These are phyloP conservation scores for Penicillium sp. DNA, from an alignment of 2,329 filamentous ascomycete species.

Conservation along the genomic window DNA sequence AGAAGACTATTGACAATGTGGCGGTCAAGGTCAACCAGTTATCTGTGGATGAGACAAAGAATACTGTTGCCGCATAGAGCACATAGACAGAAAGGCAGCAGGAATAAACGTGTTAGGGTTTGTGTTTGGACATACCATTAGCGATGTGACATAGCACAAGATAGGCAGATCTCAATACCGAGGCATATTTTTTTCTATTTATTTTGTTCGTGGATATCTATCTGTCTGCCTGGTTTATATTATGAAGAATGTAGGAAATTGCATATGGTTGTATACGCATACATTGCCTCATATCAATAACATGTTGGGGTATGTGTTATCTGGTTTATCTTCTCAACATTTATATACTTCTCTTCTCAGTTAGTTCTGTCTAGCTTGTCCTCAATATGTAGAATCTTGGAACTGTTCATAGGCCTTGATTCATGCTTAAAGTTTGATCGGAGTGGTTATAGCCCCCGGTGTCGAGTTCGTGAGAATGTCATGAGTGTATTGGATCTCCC, in stretches of 20 bases:
- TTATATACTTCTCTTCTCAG: conserved; percentile 6
- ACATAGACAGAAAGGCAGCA: conserved; percentile 7
- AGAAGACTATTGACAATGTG: conserved; percentile 8
- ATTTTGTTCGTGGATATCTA: not conserved
- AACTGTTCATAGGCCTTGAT: no score
- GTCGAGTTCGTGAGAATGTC: not conserved
- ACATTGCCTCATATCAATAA: not conserved
- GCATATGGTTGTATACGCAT: not conserved
- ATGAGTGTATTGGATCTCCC: not conserved
- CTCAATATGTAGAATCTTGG: not conserved
- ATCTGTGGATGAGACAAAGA: not conserved
- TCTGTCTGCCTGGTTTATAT: not conserved
- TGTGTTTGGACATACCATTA: not conserved
- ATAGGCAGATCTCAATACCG: conserved; percentile 3
- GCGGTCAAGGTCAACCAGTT: conserved; percentile 5
- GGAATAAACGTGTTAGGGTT: not conserved
- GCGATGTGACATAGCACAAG: not conserved
- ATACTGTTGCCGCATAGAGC: conserved; percentile 5
- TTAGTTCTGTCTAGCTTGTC: conserved; percentile 11
- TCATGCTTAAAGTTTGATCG: not conserved
- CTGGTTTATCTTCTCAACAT: conserved; percentile 6
- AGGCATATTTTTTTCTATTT: not conserved
- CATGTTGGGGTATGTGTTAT: not conserved
- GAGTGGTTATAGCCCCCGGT: not conserved
- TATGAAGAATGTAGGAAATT: not conserved